These are phyloP conservation scores for Rugonectria rugulosa DNA, from an alignment of 2,329 filamentous ascomycete genomes.

Conservation along the genomic window DNA sequence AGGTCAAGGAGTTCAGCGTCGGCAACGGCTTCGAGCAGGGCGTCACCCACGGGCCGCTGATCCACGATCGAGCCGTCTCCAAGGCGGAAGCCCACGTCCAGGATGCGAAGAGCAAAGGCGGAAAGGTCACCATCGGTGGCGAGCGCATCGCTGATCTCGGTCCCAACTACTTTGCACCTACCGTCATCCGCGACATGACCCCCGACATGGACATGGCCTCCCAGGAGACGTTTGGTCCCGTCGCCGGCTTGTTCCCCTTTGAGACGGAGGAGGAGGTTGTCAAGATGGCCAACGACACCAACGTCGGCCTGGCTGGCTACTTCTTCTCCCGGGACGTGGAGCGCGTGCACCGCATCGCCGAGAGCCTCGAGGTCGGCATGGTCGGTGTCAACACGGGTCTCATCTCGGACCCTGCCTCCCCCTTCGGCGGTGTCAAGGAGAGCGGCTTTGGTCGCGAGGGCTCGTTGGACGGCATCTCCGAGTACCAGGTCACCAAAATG, in stretches of 20 bases:
- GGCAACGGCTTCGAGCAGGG: constrained; percentile 76
- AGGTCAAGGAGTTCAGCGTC: constrained; percentile 77
- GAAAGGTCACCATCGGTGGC: constrained; percentile 77
- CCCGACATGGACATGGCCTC: constrained; percentile 81
- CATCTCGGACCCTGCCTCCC: constrained; percentile 64
- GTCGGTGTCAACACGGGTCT: constrained; percentile 82
- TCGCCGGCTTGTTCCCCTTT: constrained; percentile 90
- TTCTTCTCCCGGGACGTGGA: constrained; percentile 79
- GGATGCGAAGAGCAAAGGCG: constrained; percentile 82
- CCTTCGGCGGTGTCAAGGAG: constrained; percentile 84
- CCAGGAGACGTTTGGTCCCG: constrained; percentile 96
- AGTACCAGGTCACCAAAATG: constrained; percentile 79
- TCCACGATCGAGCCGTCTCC: constrained; percentile 80
- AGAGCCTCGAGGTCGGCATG: constrained; percentile 84
- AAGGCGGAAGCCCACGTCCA: constrained; percentile 84
- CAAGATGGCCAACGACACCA: constrained; percentile 77
- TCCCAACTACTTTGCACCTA: constrained; percentile 87
- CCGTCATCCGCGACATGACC: constrained; percentile 87
- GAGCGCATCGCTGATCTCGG: constrained; percentile 77
- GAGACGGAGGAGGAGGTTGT: constrained; percentile 90
- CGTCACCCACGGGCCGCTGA: constrained; percentile 81
- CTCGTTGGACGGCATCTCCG: constrained; percentile 77
- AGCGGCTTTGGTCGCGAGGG: constrained; percentile 84
- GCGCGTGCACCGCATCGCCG: constrained; percentile 67
- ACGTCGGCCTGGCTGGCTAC: constrained; percentile 92